A percentile compares a stretch with the other conserved stretches of the same genome.
Conservation (phyloP, 257 asterid genomes). For the Plantago ovata region DNA sequence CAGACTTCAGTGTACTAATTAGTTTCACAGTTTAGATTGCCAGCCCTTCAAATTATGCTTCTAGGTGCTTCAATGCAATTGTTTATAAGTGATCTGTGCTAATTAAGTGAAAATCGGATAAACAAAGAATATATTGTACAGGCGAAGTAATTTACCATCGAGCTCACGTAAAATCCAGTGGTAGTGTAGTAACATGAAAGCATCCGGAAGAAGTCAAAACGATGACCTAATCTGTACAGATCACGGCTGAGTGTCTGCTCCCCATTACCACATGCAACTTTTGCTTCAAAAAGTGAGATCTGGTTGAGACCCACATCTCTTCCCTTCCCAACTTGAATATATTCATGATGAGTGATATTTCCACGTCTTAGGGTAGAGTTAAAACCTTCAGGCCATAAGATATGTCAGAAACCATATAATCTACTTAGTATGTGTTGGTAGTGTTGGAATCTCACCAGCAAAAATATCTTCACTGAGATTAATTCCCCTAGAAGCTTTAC, state of each 20-base stretch:
- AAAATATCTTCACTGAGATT: slow-evolving; percentile 60
- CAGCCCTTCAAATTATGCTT: neutral
- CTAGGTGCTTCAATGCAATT: no score
- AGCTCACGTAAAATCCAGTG: slow-evolving; percentile 55
- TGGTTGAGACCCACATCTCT: slow-evolving; percentile 46
- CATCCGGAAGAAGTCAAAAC: slow-evolving; percentile 57
- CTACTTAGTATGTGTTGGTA: neutral
- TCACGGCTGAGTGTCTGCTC: slow-evolving; percentile 59
- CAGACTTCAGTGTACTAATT: neutral
- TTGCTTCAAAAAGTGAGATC: slow-evolving; percentile 41
- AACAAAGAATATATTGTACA: neutral
- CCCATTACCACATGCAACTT: slow-evolving; percentile 59
- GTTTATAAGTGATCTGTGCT: no score
- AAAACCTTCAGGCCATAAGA: slow-evolving; percentile 30
- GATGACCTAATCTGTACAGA: slow-evolving; percentile 52
- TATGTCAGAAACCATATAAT: slow-evolving; percentile 5
- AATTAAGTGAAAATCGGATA: neutral
- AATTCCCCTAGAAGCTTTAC: slow-evolving; percentile 59
- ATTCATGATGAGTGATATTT: slow-evolving; percentile 49
- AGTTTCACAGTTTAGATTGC: neutral
- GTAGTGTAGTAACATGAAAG: slow-evolving; percentile 48
- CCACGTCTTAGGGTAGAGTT: slow-evolving; percentile 49
- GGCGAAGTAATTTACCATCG: slow-evolving; percentile 36
- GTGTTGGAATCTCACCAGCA: slow-evolving; percentile 40
- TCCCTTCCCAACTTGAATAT: slow-evolving; percentile 55